Evolutionary conservation across 805 yeast species (phyloP), one percentile per base, ranked within the genome.

Genomic region (Ogataea siamensis): DNA sequence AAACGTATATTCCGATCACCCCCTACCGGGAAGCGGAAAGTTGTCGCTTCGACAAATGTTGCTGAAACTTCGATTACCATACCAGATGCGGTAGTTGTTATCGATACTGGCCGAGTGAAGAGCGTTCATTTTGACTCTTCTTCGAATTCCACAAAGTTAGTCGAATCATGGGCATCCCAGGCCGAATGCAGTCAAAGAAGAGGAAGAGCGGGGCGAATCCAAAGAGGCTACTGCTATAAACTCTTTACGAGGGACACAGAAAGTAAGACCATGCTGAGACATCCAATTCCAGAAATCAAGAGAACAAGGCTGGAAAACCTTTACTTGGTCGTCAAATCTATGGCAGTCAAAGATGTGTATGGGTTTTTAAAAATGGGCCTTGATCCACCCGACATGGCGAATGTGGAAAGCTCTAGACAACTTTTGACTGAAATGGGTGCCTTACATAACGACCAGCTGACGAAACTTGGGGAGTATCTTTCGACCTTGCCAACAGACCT

Each of bases 161-260:
- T 78, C 4, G 97, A 91, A 51, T 69, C 72, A 4, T 91, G 95
- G 87, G 87, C 87, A 15, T 89, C 98, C 0, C 76, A 75, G 46
- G 97, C 98, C 0, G 96, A 94, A 53, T 81, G 81, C 15, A 74
- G 78, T 15, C 99, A 91, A 62, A 75, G 99, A 64, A 71, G 96
- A 59, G 99, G 99, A 58, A 84, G 99, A 68, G 91, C 97, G n/a
- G 99, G 99, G 46, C 89, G 99, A 74, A 87, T 91, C 9, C 75
- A 80, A 23, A 70, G 70, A 17, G 99, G 99, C 40, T 66, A 68
- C 10, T 88, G 97, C 46, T 91, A 78, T 61, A 88, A 85, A 55
- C 55, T 91, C 32, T 91, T 76, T 60, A 82, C 96, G 1, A 64
- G 66, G 37, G 74, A 74, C 2, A 73, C 86, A 0, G 77, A 77